Conservation (phyloP, 2,329 filamentous ascomycete genomes). For the Tolypocladium nubicola region DNA sequence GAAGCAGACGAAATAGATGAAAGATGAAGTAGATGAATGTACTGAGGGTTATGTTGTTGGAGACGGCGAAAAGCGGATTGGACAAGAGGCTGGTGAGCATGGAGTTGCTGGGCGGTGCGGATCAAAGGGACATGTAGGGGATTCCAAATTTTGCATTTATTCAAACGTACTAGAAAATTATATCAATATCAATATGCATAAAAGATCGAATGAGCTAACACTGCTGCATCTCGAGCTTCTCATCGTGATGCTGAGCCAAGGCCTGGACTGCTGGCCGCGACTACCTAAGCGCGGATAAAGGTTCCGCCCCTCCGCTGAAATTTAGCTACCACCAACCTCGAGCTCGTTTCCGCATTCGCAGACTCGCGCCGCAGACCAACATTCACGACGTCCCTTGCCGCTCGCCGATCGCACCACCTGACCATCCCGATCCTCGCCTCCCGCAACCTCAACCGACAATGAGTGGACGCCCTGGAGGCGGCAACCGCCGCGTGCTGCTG, state of each 20-base stretch:
- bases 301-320: constrained; percentile 1
- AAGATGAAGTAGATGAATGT: neutral
- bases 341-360: neutral
- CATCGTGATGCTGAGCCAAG: no score
- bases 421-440: neutral
- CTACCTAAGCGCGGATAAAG: neutral
- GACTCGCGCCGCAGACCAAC: neutral
- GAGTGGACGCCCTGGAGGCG: constrained; percentile 50
- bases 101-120: neutral
- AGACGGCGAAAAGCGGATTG: neutral
- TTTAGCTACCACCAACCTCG: neutral
- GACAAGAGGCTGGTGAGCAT: neutral
- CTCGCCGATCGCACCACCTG: neutral
- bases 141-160: no score
- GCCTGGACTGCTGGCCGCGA: no score
- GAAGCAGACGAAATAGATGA: no score
- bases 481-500: constrained; percentile 48
- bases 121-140: neutral
- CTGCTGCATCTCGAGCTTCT: no score
- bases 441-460: constrained; percentile 22
- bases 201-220: neutral
- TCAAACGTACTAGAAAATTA: no score
- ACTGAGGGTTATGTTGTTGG: neutral
- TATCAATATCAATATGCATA: no score
- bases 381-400: neutral